Conservation (phyloP, 1,284 basidiomycete genomes). For the Cronartium quercuum region DNA sequence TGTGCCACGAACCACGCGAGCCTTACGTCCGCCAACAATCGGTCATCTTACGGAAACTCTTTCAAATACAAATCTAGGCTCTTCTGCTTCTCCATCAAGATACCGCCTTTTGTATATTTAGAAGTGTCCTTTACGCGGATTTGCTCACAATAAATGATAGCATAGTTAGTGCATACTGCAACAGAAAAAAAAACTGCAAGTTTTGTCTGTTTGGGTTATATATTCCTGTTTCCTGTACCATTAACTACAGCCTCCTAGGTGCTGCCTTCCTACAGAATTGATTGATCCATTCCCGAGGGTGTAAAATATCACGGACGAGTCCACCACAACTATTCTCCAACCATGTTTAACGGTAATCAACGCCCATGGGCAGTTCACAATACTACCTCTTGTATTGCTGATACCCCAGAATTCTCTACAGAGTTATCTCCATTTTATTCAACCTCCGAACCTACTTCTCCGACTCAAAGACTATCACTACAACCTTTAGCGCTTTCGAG, state of each 20-base stretch:
- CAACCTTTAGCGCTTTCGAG: background rate
- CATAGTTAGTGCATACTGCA: background rate
- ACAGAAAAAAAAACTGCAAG: too few relatives aligned
- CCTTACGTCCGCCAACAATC: background rate
- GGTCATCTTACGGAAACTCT: background rate
- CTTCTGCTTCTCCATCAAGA: background rate
- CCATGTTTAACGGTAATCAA: background rate
- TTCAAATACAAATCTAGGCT: background rate
- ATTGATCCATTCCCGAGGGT: background rate
- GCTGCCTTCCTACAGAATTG: background rate
- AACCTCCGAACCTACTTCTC: background rate
- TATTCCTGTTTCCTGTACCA: background rate
- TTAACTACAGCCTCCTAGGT: background rate
- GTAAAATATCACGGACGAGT: background rate
- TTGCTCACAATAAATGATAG: background rate
- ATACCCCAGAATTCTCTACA: background rate
- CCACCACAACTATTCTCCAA: background rate
- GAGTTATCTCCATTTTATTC: background rate
- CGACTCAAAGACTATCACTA: background rate
- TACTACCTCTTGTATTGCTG: background rate
- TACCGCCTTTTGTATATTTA: background rate
- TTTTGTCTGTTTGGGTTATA: too few relatives aligned
- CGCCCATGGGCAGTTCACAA: background rate
- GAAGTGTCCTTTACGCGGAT: background rate
- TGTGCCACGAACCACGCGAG: conserved; percentile 4